Evolutionary conservation across 345 rosid genomes (phyloP), one percentile per base, ranked within the genome.

Genomic region (Camelina sativa): DNA sequence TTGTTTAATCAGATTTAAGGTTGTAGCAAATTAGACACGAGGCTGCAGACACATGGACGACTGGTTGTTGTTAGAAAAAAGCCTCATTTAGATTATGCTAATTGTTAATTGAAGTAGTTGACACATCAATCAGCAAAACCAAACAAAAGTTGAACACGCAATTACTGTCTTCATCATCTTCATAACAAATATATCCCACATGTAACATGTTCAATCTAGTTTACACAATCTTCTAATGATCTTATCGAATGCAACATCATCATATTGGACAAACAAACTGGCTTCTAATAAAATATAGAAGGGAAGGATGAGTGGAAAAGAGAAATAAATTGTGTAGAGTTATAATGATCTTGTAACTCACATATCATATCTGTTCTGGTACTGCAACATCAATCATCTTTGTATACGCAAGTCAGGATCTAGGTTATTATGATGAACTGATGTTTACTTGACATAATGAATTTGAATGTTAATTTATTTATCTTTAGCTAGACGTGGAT

Each of bases 401-500:
- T 10, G 97, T 41, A 80, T 89, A 89, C 65, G 90, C 48, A 52
- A 93, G 82, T 86, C 44, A 89, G 83, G 83, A 86, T 88, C 96
- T 93, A 15, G 37, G 20, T 16, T 4, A 28, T 11, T 40, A 19
- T 16, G 16, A 28, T 16, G 16, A 28, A 15, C 34, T 38, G 41
- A 38, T 38, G 12, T 86, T 81, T 80, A 91, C 97, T 87, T 70
- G 82, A 83, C 98, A 93, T 89, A 50, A 89, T 88, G 80, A 65
- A 56, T 80, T 80, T 83, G 85, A 94, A 94, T 40, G 86, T 81
- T 28, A 4, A 28, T 28, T 80, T 84, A 90, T 91, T 86, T 80
- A 80, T 91, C 89, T 76, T 89, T 93, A 2, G 96, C 85, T 43
- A 91, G 79, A 62, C 98, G 87, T 8, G 87, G 89, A 65, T n/a